A percentile compares a stretch with the other conserved stretches of the same genome.
Evolutionary conservation across 352 stramenopile species (phyloP).

Genomic region (Phytopythium ostracodes): DNA sequence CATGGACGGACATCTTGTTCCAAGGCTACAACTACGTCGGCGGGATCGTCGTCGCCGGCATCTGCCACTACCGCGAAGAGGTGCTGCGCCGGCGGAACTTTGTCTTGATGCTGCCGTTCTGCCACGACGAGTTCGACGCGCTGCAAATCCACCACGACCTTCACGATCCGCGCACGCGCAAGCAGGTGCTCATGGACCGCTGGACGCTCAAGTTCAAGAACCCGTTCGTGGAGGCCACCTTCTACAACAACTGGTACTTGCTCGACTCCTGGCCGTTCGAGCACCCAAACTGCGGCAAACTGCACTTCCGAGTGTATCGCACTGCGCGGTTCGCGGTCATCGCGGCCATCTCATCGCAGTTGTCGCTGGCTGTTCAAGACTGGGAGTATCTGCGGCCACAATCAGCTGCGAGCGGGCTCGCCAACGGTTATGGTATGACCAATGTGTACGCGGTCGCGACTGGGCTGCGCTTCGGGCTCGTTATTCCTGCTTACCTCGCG

Average conservation of each 20-base stretch:
- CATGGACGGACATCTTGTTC: conserved; percentile 29
- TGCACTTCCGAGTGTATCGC: conserved; percentile 32
- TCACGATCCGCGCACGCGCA: conserved; percentile 29
- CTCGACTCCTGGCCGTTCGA: conserved; percentile 41
- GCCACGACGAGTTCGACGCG: conserved; percentile 20
- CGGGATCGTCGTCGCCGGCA: conserved; percentile 26
- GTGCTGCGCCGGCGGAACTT: conserved; percentile 35
- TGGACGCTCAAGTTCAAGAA: conserved; percentile 37
- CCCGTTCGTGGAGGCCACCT: conserved; percentile 28
- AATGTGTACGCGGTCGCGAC: conserved; percentile 18
- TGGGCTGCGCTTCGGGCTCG: conserved; percentile 26
- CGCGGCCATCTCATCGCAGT: conserved; percentile 29
- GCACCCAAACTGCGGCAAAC: conserved; percentile 30
- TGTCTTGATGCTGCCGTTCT: conserved; percentile 33
- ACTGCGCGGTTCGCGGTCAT: conserved; percentile 33
- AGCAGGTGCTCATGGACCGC: conserved; percentile 26
- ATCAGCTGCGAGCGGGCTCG: background rate
- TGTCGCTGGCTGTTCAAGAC: conserved; percentile 37
- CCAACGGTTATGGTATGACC: background rate
- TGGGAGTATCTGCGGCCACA: conserved; percentile 28
- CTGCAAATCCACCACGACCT: conserved; percentile 15
- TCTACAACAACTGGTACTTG: conserved; percentile 44
- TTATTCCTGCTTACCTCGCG: conserved; percentile 28
- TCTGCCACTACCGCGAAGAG: conserved; percentile 38
- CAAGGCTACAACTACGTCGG: conserved; percentile 42